These are phyloP conservation scores for Cladochytrium replicatum DNA, from an alignment of 192 early-diverging fungal genomes.

Conservation along the genomic window DNA sequence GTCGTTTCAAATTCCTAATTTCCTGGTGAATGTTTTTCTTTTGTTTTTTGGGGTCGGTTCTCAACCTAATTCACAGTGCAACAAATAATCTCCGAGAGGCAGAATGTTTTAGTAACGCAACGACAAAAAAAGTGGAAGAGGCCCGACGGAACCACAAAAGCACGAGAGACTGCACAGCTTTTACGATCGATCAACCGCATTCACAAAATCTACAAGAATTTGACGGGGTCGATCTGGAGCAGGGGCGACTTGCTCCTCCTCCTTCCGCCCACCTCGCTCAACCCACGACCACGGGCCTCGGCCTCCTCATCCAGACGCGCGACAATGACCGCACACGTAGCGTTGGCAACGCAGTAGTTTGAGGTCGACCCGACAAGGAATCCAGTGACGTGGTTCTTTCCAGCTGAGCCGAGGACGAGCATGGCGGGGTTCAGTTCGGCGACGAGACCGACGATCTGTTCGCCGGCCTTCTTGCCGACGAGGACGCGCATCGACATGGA, in stretches of 20 bases:
- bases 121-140: too few relatives aligned
- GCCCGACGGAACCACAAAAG: too few relatives aligned
- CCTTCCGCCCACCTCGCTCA: background rate
- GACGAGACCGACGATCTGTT: conserved; percentile 18
- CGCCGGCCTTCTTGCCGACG: conserved; percentile 12
- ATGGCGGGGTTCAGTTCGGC: conserved; percentile 27
- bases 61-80: too few relatives aligned
- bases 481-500: conserved; percentile 18
- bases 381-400: conserved; percentile 30
- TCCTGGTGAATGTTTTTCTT: too few relatives aligned
- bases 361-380: conserved; percentile 26
- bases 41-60: too few relatives aligned
- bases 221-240: too few relatives aligned
- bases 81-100: too few relatives aligned
- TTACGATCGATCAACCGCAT: too few relatives aligned
- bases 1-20: too few relatives aligned
- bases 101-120: too few relatives aligned
- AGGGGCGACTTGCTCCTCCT: background rate
- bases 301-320: conserved; percentile 15
- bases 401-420: conserved; percentile 31
- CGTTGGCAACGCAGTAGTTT: conserved; percentile 28
- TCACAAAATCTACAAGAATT: too few relatives aligned
- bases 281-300: conserved; percentile 11
- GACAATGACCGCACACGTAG: conserved; percentile 26
- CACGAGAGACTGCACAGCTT: too few relatives aligned